phyloP scores from a whole-genome alignment of 2,329 filamentous ascomycete species.

The Microthyrium microscopicum region DNA sequence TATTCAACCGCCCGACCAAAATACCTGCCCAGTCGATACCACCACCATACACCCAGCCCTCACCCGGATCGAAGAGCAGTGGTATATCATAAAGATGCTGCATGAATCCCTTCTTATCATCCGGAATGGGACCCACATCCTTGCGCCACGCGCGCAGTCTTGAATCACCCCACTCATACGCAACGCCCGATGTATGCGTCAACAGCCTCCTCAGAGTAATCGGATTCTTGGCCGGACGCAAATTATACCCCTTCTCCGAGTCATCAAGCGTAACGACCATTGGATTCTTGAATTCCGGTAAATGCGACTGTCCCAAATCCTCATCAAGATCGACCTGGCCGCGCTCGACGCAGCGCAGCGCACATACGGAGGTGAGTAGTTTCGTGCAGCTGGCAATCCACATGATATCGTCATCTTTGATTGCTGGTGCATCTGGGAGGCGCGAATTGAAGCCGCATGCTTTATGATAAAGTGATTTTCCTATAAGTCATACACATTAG shows the following conservation, averaged over 20 bases:
- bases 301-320: conserved; percentile 13
- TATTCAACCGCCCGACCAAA: conserved; percentile 8
- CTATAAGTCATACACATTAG: neutral
- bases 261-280: conserved; percentile 12
- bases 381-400: conserved; percentile 25
- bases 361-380: conserved; percentile 19
- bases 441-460: conserved; percentile 5
- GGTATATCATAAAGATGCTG: conserved; percentile 1
- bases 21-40: conserved; percentile 9
- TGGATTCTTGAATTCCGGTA: conserved; percentile 17
- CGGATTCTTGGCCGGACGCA: conserved; percentile 9
- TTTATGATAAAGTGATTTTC: conserved; percentile 7
- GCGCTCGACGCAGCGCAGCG: conserved; percentile 19
- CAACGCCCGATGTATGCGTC: conserved; percentile 15
- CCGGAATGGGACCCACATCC: neutral
- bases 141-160: conserved; percentile 1
- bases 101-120: conserved; percentile 2
- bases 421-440: conserved; percentile 4
- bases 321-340: conserved; percentile 17
- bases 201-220: conserved; percentile 14
- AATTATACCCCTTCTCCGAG: conserved; percentile 2
- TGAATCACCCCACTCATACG: conserved; percentile 5
- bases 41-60: conserved; percentile 6
- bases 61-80: conserved; percentile 9
- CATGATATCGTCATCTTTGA: conserved; percentile 15